Evolutionary conservation across 805 yeast species (phyloP).

Genomic region (Kregervanrija fluxuum): DNA sequence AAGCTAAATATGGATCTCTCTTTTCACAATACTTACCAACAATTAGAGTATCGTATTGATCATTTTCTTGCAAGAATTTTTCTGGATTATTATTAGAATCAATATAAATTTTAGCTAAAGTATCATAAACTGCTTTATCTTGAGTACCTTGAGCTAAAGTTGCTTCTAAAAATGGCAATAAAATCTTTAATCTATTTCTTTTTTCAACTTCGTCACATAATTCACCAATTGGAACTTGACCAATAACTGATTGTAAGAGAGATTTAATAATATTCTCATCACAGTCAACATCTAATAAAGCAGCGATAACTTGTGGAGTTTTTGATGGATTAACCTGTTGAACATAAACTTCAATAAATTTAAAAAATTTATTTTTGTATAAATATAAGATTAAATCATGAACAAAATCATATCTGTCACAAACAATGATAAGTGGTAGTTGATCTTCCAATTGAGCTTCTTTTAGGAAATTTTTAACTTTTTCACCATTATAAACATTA

Average conservation of each 20-base stretch:
- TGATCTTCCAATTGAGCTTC: conserved; percentile 93
- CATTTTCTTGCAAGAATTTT: conserved; percentile 87
- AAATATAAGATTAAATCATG: conserved; percentile 90
- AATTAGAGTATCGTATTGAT: conserved; percentile 81
- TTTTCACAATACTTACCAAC: conserved; percentile 98
- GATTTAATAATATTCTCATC: conserved; percentile 83
- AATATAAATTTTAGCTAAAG: conserved; percentile 94
- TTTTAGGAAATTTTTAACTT: conserved; percentile 93
- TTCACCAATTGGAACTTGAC: conserved; percentile 88
- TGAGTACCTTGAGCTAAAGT: conserved; percentile 76
- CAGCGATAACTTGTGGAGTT: conserved; percentile 96
- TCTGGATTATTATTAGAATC: conserved; percentile 98
- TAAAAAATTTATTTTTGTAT: conserved; percentile 92
- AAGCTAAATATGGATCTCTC: conserved; percentile 97
- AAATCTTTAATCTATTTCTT: conserved; percentile 85
- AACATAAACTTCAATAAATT: conserved; percentile 95
- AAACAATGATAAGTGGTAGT: conserved; percentile 90
- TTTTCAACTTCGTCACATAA: conserved; percentile 93
- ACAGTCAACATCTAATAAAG: conserved; percentile 93
- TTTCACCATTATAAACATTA: conserved; percentile 91
- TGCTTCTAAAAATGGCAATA: conserved; percentile 89
- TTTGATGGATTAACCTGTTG: conserved; percentile 95
- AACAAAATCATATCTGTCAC: conserved; percentile 85
- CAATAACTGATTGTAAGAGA: conserved; percentile 76
- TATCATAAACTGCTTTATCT: conserved; percentile 88